phyloP scores from a whole-genome alignment of 495 filamentous ascomycete species.

The Neurospora tetraspora region DNA sequence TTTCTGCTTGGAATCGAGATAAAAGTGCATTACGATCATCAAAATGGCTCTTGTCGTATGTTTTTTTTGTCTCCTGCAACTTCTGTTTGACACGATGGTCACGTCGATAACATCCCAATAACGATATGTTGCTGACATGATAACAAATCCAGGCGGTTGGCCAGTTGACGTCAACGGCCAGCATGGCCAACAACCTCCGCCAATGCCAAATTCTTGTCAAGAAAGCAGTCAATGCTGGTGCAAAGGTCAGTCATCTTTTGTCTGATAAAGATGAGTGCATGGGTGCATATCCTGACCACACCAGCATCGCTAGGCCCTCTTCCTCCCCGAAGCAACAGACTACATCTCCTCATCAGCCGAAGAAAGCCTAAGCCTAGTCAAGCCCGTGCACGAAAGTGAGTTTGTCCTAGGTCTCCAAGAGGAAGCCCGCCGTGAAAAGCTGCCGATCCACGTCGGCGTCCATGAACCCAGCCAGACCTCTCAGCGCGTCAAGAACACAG shows the following conservation, averaged over 20 bases:
- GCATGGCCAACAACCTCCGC: constrained; percentile 64
- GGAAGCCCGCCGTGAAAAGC: constrained; percentile 45
- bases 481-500: constrained; percentile 34
- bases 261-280: not conserved
- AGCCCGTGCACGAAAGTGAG: constrained; percentile 36
- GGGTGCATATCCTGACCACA: not conserved
- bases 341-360: constrained; percentile 63
- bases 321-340: constrained; percentile 87
- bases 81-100: not conserved
- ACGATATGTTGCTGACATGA: not conserved
- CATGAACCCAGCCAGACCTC: constrained; percentile 35
- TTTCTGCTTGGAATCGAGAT: not conserved
- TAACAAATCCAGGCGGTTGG: constrained; percentile 58
- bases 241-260: constrained; percentile 46
- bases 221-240: constrained; percentile 64
- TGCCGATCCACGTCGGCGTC: constrained; percentile 82
- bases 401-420: constrained; percentile 67
- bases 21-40: not conserved
- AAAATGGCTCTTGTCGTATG: not conserved
- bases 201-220: constrained; percentile 63
- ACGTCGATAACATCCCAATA: not conserved
- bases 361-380: constrained; percentile 58
- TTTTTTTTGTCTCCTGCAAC: not conserved
- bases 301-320: constrained; percentile 50
- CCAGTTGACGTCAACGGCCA: constrained; percentile 76